Conservation (phyloP, 306 rosid genomes). For the Fragaria vesca region DNA sequence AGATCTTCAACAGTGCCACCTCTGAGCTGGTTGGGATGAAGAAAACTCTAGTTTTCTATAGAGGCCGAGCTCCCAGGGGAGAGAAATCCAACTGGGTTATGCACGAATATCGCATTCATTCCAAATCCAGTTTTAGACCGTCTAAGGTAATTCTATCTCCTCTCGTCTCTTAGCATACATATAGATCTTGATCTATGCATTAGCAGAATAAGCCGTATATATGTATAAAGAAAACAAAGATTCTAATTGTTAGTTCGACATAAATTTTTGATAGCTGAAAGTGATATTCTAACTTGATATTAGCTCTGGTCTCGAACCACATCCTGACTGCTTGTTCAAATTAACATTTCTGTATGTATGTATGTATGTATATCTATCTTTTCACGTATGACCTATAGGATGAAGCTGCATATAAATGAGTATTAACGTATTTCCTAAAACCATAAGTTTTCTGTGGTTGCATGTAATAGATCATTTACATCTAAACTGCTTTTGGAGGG, state of each 20-base stretch:
- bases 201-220: not conserved
- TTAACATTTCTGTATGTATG: not conserved
- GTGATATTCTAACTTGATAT: not conserved
- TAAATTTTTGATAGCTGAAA: not conserved
- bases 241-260: not conserved
- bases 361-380: not conserved
- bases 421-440: not conserved
- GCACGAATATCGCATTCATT: conserved; percentile 88
- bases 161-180: not conserved
- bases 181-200: not conserved
- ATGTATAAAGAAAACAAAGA: not conserved
- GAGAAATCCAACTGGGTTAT: conserved; percentile 93
- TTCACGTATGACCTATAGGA: not conserved
- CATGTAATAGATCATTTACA: not conserved
- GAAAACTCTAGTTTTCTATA: conserved; percentile 87
- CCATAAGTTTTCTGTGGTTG: not conserved
- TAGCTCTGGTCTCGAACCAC: not conserved
- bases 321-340: not conserved
- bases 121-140: conserved; percentile 57
- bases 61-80: conserved; percentile 96
- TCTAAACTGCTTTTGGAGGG: not conserved
- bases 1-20: conserved; percentile 58
- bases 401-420: not conserved
- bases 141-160: conserved; percentile 47
- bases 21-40: conserved; percentile 87